Conservation (phyloP, 805 yeast species). For the Saccharomycopsis fermentans region DNA sequence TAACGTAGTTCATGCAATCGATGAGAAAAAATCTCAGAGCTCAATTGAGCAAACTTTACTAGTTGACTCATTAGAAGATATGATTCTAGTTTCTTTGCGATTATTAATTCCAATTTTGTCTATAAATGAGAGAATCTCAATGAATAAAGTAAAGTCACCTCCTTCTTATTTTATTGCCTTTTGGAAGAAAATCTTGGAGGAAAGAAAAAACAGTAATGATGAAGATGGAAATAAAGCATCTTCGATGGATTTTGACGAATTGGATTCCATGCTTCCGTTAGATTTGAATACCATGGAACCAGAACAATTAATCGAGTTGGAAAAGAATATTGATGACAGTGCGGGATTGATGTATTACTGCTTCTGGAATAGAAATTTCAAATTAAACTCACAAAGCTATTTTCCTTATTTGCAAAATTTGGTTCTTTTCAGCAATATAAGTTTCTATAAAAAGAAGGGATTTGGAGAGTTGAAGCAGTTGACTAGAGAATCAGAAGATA, state of each 20-base stretch:
- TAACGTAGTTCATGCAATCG: neutral
- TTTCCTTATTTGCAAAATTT: conserved; percentile 23
- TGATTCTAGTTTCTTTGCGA: conserved; percentile 34
- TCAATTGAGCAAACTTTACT: neutral
- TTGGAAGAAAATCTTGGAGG: neutral
- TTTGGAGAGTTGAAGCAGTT: neutral
- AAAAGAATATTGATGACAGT: neutral
- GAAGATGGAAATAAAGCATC: neutral
- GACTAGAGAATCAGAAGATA: neutral
- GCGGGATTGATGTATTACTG: neutral
- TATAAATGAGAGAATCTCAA: conserved; percentile 4
- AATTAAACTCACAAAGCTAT: neutral
- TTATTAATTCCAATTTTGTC: conserved; percentile 30
- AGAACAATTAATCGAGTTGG: neutral
- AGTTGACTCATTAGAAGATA: conserved; percentile 16
- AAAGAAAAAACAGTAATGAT: neutral
- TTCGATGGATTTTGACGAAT: neutral
- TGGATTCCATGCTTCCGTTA: neutral
- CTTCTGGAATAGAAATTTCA: neutral
- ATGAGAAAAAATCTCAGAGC: neutral
- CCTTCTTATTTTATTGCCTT: neutral
- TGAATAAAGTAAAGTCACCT: neutral
- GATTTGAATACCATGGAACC: neutral
- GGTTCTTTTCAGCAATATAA: conserved; percentile 19
- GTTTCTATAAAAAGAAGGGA: neutral